Percentiles rank a stretch among this genome's conserved stretches.
Evolutionary conservation across 2,329 filamentous ascomycete species (phyloP).

Genomic region (Fusarium pseudocircinatum): DNA sequence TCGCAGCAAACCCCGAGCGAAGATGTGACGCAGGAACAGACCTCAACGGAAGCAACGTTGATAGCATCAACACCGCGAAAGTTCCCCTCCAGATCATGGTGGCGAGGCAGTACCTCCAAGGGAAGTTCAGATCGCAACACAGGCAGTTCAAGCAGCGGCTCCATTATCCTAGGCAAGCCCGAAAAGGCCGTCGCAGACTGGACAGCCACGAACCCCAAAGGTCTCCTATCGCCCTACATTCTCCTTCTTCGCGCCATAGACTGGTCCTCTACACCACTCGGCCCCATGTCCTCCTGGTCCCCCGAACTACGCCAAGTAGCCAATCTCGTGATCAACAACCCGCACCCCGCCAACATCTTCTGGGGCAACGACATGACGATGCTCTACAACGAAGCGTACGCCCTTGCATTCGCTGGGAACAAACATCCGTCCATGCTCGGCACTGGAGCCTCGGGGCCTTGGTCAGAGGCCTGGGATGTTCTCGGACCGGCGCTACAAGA

Average conservation of each 20-base stretch:
- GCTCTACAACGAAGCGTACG: slow-evolving; percentile 71
- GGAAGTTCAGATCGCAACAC: slow-evolving; percentile 44
- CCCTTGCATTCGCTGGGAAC: slow-evolving; percentile 66
- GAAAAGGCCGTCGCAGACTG: slow-evolving; percentile 50
- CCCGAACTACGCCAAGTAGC: slow-evolving; percentile 54
- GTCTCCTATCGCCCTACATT: slow-evolving; percentile 45
- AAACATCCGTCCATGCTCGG: slow-evolving; percentile 71
- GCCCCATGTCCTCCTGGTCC: slow-evolving; percentile 56
- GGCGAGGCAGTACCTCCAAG: slow-evolving; percentile 15
- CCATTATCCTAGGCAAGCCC: slow-evolving; percentile 43
- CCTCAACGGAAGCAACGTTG: neutral
- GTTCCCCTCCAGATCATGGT: neutral
- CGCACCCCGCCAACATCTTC: slow-evolving; percentile 63
- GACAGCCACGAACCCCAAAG: slow-evolving; percentile 45
- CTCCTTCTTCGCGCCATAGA: slow-evolving; percentile 48
- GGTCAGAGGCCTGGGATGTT: slow-evolving; percentile 59
- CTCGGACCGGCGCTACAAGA: slow-evolving; percentile 48
- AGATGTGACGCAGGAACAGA: too few species aligned
- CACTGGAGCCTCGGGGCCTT: slow-evolving; percentile 64
- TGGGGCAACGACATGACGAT: slow-evolving; percentile 70
- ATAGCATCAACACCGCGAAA: neutral
- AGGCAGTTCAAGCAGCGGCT: slow-evolving; percentile 41
- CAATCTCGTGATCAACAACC: slow-evolving; percentile 51
- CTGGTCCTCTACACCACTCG: slow-evolving; percentile 56
- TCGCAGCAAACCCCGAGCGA: too few species aligned